Percentiles rank a stretch among this genome's conserved stretches.
Conservation (phyloP, 108 stramenopile genomes). For the Halocafeteria seosinensis region DNA sequence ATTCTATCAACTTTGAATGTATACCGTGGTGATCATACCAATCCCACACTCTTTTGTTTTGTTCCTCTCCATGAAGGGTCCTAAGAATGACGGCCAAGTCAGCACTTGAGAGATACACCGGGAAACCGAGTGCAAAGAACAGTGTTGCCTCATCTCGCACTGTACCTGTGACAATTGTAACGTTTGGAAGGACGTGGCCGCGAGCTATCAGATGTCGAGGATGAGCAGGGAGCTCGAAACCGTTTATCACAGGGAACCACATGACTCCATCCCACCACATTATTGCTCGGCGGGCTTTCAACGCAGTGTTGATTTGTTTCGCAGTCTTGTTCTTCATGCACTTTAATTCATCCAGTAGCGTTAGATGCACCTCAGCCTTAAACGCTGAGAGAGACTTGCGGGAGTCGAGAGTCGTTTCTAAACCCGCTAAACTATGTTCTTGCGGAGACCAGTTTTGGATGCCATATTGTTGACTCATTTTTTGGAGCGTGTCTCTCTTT, state of each 20-base stretch:
- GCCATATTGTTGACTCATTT: no score
- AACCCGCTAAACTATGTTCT: no score
- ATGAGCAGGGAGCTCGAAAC: background rate
- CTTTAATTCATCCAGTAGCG: background rate
- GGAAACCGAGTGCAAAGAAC: background rate
- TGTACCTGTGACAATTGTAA: background rate
- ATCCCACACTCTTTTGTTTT: background rate
- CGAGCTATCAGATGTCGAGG: background rate
- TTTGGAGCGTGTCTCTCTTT: no score
- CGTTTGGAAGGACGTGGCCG: background rate
- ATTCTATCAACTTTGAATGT: background rate
- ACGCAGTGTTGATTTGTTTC: background rate
- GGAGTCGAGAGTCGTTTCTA: no score
- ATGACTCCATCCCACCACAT: background rate
- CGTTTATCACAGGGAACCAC: background rate
- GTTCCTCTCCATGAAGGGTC: background rate
- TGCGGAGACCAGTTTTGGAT: no score
- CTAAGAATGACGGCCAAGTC: background rate
- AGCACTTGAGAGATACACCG: background rate
- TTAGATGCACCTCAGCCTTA: no score
- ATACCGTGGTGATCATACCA: background rate
- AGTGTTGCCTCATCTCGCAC: background rate
- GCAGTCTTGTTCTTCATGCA: background rate
- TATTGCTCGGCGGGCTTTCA: background rate
- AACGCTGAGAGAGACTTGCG: no score